Base-by-base conservation (phyloP, 192 early-diverging fungal species). In the Gonapodya sp. region DNA sequence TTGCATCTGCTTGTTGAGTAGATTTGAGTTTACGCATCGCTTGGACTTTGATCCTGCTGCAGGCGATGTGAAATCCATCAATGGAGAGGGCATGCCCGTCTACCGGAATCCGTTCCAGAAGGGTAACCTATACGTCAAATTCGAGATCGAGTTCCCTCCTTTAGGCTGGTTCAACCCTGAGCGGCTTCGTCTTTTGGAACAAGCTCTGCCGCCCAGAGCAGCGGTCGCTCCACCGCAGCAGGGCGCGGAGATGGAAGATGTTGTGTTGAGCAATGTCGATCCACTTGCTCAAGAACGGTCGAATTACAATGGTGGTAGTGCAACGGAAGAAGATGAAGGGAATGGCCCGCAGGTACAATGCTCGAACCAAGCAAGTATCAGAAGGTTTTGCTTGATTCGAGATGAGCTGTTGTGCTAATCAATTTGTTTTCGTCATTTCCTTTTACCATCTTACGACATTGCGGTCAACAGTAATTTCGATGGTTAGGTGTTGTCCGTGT, bases 1-100 rank as follows among this genome's bases (percentile, higher is more conserved):
- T 34, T 31, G 14, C 75, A 16, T n/a, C n/a, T n/a, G n/a, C n/a
- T n/a, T n/a, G n/a, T n/a, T n/a, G n/a, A n/a, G n/a, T n/a, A n/a
- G n/a, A n/a, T n/a, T n/a, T n/a, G n/a, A n/a, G n/a, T n/a, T n/a
- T n/a, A n/a, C n/a, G n/a, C n/a, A n/a, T n/a, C n/a, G n/a, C n/a
- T n/a, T n/a, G n/a, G n/a, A n/a, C n/a, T n/a, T n/a, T n/a, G 30
- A 35, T 74, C 0, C n/a, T 77, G 46, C 16, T 78, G 36, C 31
- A 82, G 93, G 75, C 75, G 78, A 95, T 78, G 84, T 91, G 81
- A 99, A 99, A 91, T 88, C 90, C 75, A 92, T 98, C 74, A 86
- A 86, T 79, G 89, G 90, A 82, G 95, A 99, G 89, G 98, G 98
- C 79, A 98, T 99, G 96, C 98, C 98, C 79, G 91, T 90, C 80